phyloP scores from a whole-genome alignment of 2,329 filamentous ascomycete genomes.

The Trichophyton equinum region DNA sequence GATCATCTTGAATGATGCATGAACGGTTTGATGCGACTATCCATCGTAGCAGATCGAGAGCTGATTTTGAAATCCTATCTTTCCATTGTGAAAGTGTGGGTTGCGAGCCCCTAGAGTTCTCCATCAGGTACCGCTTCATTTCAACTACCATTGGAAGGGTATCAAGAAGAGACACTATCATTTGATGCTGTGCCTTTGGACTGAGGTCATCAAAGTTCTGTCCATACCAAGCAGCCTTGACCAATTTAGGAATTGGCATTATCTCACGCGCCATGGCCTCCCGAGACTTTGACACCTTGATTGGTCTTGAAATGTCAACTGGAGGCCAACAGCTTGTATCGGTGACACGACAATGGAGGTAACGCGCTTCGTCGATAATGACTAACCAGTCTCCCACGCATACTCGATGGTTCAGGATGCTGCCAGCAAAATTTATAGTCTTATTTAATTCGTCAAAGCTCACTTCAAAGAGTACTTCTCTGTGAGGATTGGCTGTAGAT shows the following conservation, averaged over 20 bases:
- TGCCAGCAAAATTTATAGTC: slow-evolving; percentile 14
- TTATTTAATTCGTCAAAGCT: slow-evolving; percentile 28
- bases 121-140: slow-evolving; percentile 36
- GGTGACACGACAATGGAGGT: slow-evolving; percentile 39
- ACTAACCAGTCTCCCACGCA: slow-evolving; percentile 43
- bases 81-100: slow-evolving; percentile 41
- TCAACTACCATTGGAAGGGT: slow-evolving; percentile 28
- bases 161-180: slow-evolving; percentile 26
- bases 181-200: slow-evolving; percentile 17
- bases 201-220: slow-evolving; percentile 30
- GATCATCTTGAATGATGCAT: slow-evolving; percentile 65
- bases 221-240: slow-evolving; percentile 23
- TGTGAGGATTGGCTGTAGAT: not conserved
- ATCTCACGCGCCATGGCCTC: not conserved
- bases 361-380: slow-evolving; percentile 18
- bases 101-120: slow-evolving; percentile 25
- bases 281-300: slow-evolving; percentile 8
- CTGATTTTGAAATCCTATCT: slow-evolving; percentile 50
- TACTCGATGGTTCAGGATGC: slow-evolving; percentile 23
- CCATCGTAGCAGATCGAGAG: slow-evolving; percentile 64
- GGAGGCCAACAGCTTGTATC: slow-evolving; percentile 36
- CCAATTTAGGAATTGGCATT: slow-evolving; percentile 5
- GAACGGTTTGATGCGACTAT: slow-evolving; percentile 82
- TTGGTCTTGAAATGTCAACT: slow-evolving; percentile 26
- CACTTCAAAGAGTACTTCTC: slow-evolving; percentile 6